phyloP scores from a whole-genome alignment of 2,329 filamentous ascomycete genomes.

The Pseudogymnoascus sp. region DNA sequence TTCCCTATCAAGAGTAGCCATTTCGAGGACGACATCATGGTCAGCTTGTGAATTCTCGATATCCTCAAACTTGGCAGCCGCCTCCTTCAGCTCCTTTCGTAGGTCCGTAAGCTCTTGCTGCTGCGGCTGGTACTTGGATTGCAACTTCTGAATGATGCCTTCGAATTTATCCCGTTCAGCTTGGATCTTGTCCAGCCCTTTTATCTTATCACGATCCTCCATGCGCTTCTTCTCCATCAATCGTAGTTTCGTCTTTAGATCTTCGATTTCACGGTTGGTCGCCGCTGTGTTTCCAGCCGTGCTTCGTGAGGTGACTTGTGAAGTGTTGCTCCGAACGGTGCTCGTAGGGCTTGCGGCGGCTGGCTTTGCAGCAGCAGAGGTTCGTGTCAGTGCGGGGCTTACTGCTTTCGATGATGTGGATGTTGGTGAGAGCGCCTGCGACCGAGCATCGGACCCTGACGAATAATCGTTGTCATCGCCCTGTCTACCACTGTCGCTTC shows the following conservation, averaged over 20 bases:
- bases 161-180: conserved; percentile 73
- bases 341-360: conserved; percentile 17
- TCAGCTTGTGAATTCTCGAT: conserved; percentile 72
- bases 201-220: conserved; percentile 80
- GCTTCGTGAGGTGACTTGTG: conserved; percentile 20
- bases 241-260: conserved; percentile 78
- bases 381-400: conserved; percentile 24
- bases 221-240: conserved; percentile 79
- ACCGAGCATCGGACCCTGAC: conserved; percentile 26
- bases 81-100: conserved; percentile 70
- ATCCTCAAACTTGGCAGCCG: conserved; percentile 59
- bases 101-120: conserved; percentile 72
- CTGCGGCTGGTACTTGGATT: conserved; percentile 79
- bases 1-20: conserved; percentile 82
- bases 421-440: conserved; percentile 22
- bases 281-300: conserved; percentile 23
- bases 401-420: conserved; percentile 17
- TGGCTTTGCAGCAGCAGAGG: conserved; percentile 18
- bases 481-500: conserved; percentile 28
- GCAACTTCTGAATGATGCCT: conserved; percentile 79
- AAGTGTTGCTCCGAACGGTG: conserved; percentile 16
- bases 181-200: conserved; percentile 68
- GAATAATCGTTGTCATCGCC: conserved; percentile 29
- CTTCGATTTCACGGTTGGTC: conserved; percentile 61
- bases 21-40: conserved; percentile 76